Evolutionary conservation across 352 stramenopile genomes (phyloP).

Genomic region (Phytophthora palmivora): DNA sequence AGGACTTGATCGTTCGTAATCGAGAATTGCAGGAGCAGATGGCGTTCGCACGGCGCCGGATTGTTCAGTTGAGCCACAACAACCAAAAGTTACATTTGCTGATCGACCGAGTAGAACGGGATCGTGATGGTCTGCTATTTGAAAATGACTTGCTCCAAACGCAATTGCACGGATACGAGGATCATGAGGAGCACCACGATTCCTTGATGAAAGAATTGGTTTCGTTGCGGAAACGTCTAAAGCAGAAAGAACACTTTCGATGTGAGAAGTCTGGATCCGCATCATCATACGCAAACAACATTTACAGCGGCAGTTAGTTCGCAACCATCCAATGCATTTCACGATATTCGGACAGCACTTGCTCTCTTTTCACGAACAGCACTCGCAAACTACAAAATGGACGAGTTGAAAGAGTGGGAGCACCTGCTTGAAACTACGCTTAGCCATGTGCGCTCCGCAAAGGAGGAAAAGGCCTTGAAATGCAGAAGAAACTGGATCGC

Average conservation of each 20-base stretch:
- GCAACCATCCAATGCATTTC: slow-evolving; percentile 23
- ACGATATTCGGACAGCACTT: slow-evolving; percentile 40
- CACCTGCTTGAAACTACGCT: slow-evolving; percentile 71
- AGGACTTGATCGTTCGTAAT: slow-evolving; percentile 76
- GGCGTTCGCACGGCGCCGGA: slow-evolving; percentile 59
- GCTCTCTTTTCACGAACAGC: slow-evolving; percentile 28
- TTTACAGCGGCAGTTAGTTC: background rate
- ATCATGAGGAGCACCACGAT: slow-evolving; percentile 74
- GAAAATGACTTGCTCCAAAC: slow-evolving; percentile 86
- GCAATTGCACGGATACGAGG: slow-evolving; percentile 72
- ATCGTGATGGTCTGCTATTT: slow-evolving; percentile 81
- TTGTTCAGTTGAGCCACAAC: slow-evolving; percentile 78
- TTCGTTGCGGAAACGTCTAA: slow-evolving; percentile 50
- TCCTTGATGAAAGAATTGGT: slow-evolving; percentile 69
- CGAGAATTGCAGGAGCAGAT: slow-evolving; percentile 82
- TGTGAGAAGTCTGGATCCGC: slow-evolving; percentile 1
- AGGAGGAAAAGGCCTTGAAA: slow-evolving; percentile 81
- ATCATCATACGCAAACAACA: slow-evolving; percentile 11
- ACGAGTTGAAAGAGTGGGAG: slow-evolving; percentile 80
- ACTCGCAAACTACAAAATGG: slow-evolving; percentile 41
- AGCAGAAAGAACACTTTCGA: slow-evolving; percentile 37
- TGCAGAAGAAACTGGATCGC: slow-evolving; percentile 79
- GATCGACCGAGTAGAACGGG: slow-evolving; percentile 84
- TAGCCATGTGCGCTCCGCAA: slow-evolving; percentile 56
- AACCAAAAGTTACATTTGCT: slow-evolving; percentile 87